phyloP scores from a whole-genome alignment of 1,139 yeast genomes.

The Candida sp. region DNA sequence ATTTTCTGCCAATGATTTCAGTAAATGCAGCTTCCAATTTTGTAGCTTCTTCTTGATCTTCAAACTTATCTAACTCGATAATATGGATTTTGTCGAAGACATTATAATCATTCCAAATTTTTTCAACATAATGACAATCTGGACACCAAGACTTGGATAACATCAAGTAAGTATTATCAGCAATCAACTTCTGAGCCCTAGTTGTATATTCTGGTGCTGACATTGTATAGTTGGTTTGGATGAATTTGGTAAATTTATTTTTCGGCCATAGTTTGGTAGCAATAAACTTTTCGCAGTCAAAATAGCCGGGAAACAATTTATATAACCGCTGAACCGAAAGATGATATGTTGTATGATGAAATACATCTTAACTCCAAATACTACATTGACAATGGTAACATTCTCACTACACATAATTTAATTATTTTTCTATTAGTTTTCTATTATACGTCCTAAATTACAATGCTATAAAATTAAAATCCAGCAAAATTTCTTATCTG shows the following conservation, averaged over 20 bases:
- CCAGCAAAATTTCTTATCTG: neutral
- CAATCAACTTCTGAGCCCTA: slow-evolving; percentile 42
- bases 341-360: too few relatives aligned
- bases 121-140: slow-evolving; percentile 63
- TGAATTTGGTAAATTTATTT: too few relatives aligned
- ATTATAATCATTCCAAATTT: slow-evolving; percentile 49
- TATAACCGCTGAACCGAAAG: too few relatives aligned
- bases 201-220: slow-evolving; percentile 11
- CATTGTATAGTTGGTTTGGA: too few relatives aligned
- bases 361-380: too few relatives aligned
- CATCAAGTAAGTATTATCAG: slow-evolving; percentile 48
- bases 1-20: slow-evolving; percentile 57
- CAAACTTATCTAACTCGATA: slow-evolving; percentile 59
- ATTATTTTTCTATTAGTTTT: neutral
- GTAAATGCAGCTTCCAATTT: slow-evolving; percentile 60
- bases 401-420: too few relatives aligned
- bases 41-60: slow-evolving; percentile 47
- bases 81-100: slow-evolving; percentile 47
- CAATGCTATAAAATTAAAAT: neutral
- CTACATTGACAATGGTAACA: too few relatives aligned
- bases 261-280: too few relatives aligned
- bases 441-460: neutral
- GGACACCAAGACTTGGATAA: slow-evolving; percentile 77
- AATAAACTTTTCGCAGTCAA: too few relatives aligned
- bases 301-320: too few relatives aligned